These are phyloP conservation scores for Alternaria gaisen DNA, from an alignment of 2,329 filamentous ascomycete species.

Conservation along the genomic window DNA sequence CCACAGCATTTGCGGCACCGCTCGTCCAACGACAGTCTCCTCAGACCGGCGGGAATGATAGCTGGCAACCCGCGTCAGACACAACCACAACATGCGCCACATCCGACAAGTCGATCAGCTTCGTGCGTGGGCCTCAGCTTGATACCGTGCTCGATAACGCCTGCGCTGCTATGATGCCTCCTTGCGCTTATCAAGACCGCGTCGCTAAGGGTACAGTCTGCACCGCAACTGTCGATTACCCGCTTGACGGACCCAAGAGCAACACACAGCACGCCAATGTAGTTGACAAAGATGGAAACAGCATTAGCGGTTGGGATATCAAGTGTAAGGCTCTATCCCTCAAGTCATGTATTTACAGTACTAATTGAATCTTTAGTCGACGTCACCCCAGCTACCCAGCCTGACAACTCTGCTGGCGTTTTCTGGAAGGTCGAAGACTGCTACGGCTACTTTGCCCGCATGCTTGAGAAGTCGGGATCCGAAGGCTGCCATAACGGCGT, in stretches of 20 bases:
- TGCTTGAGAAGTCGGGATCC: slow-evolving; percentile 28
- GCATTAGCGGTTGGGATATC: slow-evolving; percentile 28
- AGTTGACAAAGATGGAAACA: slow-evolving; percentile 20
- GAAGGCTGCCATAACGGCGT: slow-evolving; percentile 30
- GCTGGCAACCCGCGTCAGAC: slow-evolving; percentile 29
- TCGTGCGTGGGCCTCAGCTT: slow-evolving; percentile 30
- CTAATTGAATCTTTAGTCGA: slow-evolving; percentile 25
- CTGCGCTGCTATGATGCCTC: slow-evolving; percentile 40
- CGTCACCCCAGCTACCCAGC: slow-evolving; percentile 33
- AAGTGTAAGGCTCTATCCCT: slow-evolving; percentile 26
- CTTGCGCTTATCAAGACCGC: slow-evolving; percentile 35
- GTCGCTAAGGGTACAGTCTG: slow-evolving; percentile 25
- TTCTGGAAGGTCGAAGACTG: slow-evolving; percentile 39
- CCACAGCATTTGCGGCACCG: slow-evolving; percentile 25
- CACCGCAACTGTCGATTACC: slow-evolving; percentile 26
- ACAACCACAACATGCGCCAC: slow-evolving; percentile 26
- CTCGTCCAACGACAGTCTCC: slow-evolving; percentile 11
- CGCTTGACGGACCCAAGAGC: slow-evolving; percentile 26
- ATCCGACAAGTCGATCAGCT: slow-evolving; percentile 31
- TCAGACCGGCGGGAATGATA: slow-evolving; percentile 2
- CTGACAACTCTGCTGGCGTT: slow-evolving; percentile 23
- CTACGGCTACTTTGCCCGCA: slow-evolving; percentile 39
- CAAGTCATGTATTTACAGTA: slow-evolving; percentile 2
- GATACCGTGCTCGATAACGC: slow-evolving; percentile 34
- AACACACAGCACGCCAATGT: slow-evolving; percentile 32